These are phyloP conservation scores for Cornus controversa DNA, from an alignment of 148 eudicot species.

Conservation along the genomic window DNA sequence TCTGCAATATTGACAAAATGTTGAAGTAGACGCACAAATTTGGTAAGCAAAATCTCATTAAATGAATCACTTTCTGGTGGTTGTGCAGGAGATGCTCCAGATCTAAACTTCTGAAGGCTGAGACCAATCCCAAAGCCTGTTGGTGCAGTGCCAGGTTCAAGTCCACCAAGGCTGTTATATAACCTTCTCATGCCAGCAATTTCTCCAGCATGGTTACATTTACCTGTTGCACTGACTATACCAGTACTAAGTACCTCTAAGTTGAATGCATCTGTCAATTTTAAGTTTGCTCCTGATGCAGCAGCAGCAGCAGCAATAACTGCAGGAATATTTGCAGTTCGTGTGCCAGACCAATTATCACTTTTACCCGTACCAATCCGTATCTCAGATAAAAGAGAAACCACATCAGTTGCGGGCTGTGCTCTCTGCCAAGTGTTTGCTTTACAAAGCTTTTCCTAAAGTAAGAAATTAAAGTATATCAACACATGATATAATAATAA, in stretches of 20 bases:
- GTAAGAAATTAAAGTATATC: conserved; percentile 9
- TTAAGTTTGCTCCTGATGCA: conserved; percentile 90
- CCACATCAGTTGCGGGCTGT: conserved; percentile 89
- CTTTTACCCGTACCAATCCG: conserved; percentile 91
- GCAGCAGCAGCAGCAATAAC: conserved; percentile 99
- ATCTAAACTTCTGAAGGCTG: conserved; percentile 59
- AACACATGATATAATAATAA: neutral
- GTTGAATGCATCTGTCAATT: conserved; percentile 78
- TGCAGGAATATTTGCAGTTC: conserved; percentile 96
- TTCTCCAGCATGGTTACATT: conserved; percentile 96
- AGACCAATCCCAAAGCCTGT: conserved; percentile 50
- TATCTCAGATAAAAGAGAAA: conserved; percentile 92
- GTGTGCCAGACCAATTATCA: conserved; percentile 82
- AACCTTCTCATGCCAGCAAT: conserved; percentile 98
- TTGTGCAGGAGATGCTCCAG: conserved; percentile 51
- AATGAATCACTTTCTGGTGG: conserved; percentile 66
- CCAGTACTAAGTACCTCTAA: conserved; percentile 97
- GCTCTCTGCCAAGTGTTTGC: conserved; percentile 77
- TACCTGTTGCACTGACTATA: conserved; percentile 89
- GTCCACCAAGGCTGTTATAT: conserved; percentile 83
- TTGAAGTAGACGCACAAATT: conserved; percentile 85
- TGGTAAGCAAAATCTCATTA: conserved; percentile 77
- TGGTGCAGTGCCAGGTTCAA: conserved; percentile 49
- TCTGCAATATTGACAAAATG: conserved; percentile 82
- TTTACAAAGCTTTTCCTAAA: conserved; percentile 94